Evolutionary conservation across 192 early-diverging fungal species (phyloP).

Genomic region (Podila epicladia): DNA sequence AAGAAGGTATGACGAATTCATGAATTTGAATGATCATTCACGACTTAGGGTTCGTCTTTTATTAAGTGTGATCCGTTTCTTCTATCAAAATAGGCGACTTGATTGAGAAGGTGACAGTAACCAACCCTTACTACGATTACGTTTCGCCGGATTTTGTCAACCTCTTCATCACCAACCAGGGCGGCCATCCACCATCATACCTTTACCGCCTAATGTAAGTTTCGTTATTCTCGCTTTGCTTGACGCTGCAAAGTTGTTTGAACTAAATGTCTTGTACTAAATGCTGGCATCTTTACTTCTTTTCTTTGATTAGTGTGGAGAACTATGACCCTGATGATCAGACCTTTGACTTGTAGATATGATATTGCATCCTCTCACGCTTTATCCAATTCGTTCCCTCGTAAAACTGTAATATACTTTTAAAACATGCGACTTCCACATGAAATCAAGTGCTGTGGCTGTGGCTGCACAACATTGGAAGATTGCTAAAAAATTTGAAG

Average conservation of each 20-base stretch:
- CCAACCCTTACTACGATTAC: slow-evolving; percentile 94
- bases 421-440: background rate
- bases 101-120: slow-evolving; percentile 80
- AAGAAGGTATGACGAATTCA: slow-evolving; percentile 63
- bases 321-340: slow-evolving; percentile 54
- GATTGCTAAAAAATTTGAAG: background rate
- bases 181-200: slow-evolving; percentile 81
- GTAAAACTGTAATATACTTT: background rate
- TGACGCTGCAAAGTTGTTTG: background rate
- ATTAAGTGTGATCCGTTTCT: slow-evolving; percentile 81
- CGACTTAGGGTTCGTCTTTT: too few relatives aligned
- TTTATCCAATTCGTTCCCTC: background rate
- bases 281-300: background rate
- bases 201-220: slow-evolving; percentile 81
- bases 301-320: slow-evolving; percentile 10
- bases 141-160: slow-evolving; percentile 91
- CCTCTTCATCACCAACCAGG: slow-evolving; percentile 91
- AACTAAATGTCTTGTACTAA: background rate
- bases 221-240: background rate
- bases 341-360: slow-evolving; percentile 31
- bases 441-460: slow-evolving; percentile 3
- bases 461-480: background rate
- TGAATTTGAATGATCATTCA: background rate
- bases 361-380: slow-evolving; percentile 3
- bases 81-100: slow-evolving; percentile 82